These are phyloP conservation scores for Blastocladiella emersonii DNA, from an alignment of 371 early-diverging fungal species.

Conservation along the genomic window DNA sequence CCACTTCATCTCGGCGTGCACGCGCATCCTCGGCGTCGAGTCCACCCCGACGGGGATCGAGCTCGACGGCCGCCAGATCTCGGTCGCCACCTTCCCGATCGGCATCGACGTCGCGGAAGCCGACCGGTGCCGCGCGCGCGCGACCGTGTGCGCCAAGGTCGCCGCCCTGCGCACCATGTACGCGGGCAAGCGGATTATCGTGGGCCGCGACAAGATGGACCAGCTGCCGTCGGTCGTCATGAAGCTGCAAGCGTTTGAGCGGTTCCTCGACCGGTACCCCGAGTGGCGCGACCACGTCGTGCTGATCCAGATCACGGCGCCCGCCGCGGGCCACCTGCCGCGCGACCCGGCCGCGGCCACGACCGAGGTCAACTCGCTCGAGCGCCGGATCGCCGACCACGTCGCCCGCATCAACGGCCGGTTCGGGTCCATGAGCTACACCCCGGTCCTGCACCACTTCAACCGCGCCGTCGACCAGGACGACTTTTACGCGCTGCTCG, in stretches of 20 bases:
- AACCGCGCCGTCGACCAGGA: slow-evolving; percentile 71
- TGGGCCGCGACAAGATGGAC: slow-evolving; percentile 89
- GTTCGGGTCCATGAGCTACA: slow-evolving; percentile 36
- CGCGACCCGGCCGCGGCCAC: slow-evolving; percentile 31
- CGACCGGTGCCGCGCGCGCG: neutral
- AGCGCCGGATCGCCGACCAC: slow-evolving; percentile 29
- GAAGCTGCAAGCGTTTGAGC: slow-evolving; percentile 75
- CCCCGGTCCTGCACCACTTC: slow-evolving; percentile 34
- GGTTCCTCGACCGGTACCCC: slow-evolving; percentile 59
- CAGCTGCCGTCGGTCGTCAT: slow-evolving; percentile 88
- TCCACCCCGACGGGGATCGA: slow-evolving; percentile 47
- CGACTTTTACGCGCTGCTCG: slow-evolving; percentile 81
- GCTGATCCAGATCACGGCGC: slow-evolving; percentile 51
- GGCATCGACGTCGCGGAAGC: slow-evolving; percentile 62
- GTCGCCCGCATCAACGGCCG: slow-evolving; percentile 37
- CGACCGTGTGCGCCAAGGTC: neutral
- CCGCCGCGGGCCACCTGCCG: slow-evolving; percentile 47
- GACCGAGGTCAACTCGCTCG: slow-evolving; percentile 37
- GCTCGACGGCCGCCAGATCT: slow-evolving; percentile 49
- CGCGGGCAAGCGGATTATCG: slow-evolving; percentile 67
- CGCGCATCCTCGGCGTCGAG: slow-evolving; percentile 76
- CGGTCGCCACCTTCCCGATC: slow-evolving; percentile 87
- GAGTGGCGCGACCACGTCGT: slow-evolving; percentile 68
- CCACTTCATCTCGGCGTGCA: slow-evolving; percentile 88
- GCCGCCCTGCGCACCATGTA: slow-evolving; percentile 52